Evolutionary conservation across 1,139 yeast species (phyloP), one percentile per base, ranked within the genome.

Genomic region (Geotrichum klebahnii): DNA sequence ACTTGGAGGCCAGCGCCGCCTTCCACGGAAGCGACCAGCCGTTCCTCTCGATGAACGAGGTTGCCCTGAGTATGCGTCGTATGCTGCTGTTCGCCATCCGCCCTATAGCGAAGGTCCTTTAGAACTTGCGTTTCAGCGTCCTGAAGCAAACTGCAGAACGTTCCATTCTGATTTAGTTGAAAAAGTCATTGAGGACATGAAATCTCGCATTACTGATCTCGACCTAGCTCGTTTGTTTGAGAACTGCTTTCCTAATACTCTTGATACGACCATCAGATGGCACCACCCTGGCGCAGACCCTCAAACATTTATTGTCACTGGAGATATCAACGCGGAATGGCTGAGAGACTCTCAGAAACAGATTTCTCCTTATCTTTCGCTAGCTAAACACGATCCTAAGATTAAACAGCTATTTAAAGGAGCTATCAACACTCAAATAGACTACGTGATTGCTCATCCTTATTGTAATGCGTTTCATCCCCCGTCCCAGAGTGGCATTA

Each of bases 401-500:
- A 70, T 88, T 50, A 66, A 70, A 55, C 70, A 72, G 35, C 67
- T 88, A 61, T 74, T 88, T 36, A 71, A 71, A 52, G 96, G 96
- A 3, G 95, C 96, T 1, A 84, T 88, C 50, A 77, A 80, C 55
- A 85, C 89, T 20, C 96, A 88, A 64, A 84, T 88, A 0, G 68
- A 73, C 23, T 85, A 77, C 59, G 72, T 88, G 14, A 59, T 69
- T 31, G 71, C 70, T 33, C 77, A 83, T 6, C 95, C 96, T 0
- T 88, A 85, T 65, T 88, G 96, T 67, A 88, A 88, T 65, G 96
- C 96, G 0, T 88, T 86, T 70, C 95, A 88, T 60, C 95, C 96
- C 2, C 96, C 96, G 0, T 74, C 75, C 0, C 76, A 72, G 3
- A 78, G 87, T 2, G 75, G 75, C 0, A 75, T 84, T 22, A 71